phyloP scores from a whole-genome alignment of 345 rosid genomes.

The Rhodomyrtus tomentosa region DNA sequence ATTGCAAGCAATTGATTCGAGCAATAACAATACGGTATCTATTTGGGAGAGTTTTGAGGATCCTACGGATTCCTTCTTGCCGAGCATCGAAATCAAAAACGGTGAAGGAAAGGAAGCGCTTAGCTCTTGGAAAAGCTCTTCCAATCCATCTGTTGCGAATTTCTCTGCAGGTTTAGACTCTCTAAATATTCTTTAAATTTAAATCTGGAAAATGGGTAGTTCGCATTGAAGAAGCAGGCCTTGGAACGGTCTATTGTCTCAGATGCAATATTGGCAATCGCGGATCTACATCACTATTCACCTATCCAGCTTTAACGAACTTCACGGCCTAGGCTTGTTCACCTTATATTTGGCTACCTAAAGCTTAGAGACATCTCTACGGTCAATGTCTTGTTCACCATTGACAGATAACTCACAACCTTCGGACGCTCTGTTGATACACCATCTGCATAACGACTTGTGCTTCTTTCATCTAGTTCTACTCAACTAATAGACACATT shows the following conservation, averaged over 20 bases:
- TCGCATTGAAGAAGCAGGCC: neutral
- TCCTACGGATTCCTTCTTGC: constrained; percentile 16
- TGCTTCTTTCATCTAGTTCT: too few relatives aligned
- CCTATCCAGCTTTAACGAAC: too few relatives aligned
- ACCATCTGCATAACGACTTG: too few relatives aligned
- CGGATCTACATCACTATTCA: too few relatives aligned
- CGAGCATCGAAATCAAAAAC: constrained; percentile 20
- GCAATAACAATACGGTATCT: neutral
- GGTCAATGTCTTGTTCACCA: too few relatives aligned
- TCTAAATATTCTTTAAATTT: neutral
- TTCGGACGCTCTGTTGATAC: too few relatives aligned
- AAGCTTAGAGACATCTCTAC: too few relatives aligned
- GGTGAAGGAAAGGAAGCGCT: neutral
- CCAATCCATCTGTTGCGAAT: neutral
- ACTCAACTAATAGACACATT: too few relatives aligned
- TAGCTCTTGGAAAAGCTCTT: neutral
- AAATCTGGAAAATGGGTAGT: neutral
- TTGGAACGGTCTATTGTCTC: neutral
- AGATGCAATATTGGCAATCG: too few relatives aligned
- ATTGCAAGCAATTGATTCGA: constrained; percentile 2
- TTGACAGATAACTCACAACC: too few relatives aligned
- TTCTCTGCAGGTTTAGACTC: neutral
- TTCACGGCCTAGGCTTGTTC: too few relatives aligned
- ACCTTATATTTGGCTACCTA: too few relatives aligned
- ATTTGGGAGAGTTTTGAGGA: constrained; percentile 52